A percentile compares a stretch with the other conserved stretches of the same genome.
phyloP scores from a whole-genome alignment of 2,329 filamentous ascomycete species.

The Hypomyces rosellus region DNA sequence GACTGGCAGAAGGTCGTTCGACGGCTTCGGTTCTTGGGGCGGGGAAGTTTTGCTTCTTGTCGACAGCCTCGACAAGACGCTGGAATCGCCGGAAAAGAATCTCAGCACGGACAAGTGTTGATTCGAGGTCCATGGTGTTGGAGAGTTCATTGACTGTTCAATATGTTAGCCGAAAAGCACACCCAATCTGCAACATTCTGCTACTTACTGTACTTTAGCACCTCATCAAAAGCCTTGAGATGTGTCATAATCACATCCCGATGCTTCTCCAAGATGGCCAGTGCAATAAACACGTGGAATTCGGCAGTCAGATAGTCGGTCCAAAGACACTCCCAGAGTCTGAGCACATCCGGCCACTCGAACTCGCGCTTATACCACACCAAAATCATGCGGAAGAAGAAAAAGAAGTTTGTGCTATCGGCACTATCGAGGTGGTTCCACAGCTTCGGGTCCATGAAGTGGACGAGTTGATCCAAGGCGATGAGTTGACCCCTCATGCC shows the following conservation, averaged over 20 bases:
- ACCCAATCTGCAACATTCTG: too few species aligned
- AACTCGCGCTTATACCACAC: constrained; percentile 99
- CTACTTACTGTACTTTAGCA: constrained; percentile 81
- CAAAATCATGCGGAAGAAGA: constrained; percentile 98
- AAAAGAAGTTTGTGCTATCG: constrained; percentile 98
- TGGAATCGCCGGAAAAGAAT: constrained; percentile 83
- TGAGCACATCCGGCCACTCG: constrained; percentile 76
- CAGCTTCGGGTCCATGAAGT: constrained; percentile 92
- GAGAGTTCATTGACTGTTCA: constrained; percentile 86
- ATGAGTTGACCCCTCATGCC: constrained; percentile 91
- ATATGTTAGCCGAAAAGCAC: too few species aligned
- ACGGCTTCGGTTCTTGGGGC: constrained; percentile 30
- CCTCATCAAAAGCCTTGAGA: constrained; percentile 89
- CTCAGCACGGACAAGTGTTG: constrained; percentile 82
- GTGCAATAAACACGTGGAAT: constrained; percentile 89
- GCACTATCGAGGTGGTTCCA: constrained; percentile 84
- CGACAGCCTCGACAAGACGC: constrained; percentile 80
- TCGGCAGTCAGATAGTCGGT: constrained; percentile 84
- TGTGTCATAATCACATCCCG: constrained; percentile 95
- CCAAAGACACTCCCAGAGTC: constrained; percentile 91
- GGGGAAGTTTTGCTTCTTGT: constrained; percentile 85
- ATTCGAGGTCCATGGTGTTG: constrained; percentile 82
- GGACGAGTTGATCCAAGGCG: constrained; percentile 88
- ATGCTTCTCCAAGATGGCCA: constrained; percentile 93
- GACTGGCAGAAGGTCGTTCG: constrained; percentile 9